phyloP scores from a whole-genome alignment of 179 eudicot species.

The Corrigiola litoralis region DNA sequence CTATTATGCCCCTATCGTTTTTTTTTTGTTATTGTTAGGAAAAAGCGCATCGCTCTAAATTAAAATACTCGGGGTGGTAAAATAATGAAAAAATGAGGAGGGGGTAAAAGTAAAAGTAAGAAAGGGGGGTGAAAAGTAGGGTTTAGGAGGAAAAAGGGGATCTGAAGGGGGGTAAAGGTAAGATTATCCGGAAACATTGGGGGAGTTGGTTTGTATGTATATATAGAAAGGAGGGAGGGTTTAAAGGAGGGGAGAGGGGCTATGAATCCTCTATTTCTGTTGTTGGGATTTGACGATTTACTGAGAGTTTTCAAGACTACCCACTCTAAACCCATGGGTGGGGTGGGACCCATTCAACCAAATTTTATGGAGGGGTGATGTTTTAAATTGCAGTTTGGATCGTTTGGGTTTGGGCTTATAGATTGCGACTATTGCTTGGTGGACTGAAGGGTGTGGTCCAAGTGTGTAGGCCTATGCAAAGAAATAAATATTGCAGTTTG shows the following conservation, averaged over 20 bases:
- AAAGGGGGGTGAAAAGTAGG: conserved; percentile 1
- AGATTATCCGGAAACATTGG: conserved; percentile 11
- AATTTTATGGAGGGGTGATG: no score
- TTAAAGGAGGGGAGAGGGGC: neutral
- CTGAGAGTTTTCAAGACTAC: neutral
- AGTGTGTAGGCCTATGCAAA: no score
- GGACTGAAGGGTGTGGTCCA: no score
- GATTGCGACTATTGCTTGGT: no score
- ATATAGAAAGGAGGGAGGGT: conserved; percentile 14
- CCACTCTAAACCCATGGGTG: neutral
- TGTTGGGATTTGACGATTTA: conserved; percentile 12
- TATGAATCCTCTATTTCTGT: conserved; percentile 29
- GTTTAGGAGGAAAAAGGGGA: conserved; percentile 25
- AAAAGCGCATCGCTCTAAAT: neutral
- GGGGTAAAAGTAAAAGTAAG: neutral
- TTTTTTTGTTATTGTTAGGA: no score
- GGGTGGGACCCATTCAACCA: neutral
- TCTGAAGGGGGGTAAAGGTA: conserved; percentile 10
- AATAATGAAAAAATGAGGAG: no score
- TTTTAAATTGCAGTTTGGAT: no score
- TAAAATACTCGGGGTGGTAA: neutral
- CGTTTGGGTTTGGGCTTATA: no score
- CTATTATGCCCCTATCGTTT: no score
- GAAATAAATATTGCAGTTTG: no score
- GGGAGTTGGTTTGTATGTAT: conserved; percentile 16